A percentile compares a stretch with the other conserved stretches of the same genome.
Evolutionary conservation across 805 yeast species (phyloP).

Genomic region (Wickerhamiella sergipiensis): DNA sequence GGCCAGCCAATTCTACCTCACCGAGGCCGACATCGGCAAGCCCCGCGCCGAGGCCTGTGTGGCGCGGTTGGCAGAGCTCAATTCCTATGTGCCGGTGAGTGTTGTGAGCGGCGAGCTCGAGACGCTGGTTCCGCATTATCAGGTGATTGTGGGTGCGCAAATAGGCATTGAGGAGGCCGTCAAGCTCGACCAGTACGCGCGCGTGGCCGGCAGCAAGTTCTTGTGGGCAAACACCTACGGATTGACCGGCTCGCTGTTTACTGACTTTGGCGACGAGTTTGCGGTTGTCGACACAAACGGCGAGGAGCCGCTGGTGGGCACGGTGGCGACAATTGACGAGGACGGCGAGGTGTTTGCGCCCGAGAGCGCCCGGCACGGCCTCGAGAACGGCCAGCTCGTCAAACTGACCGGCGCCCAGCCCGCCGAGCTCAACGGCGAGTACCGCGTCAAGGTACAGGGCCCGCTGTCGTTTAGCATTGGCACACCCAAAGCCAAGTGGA

Average conservation of each 20-base stretch:
- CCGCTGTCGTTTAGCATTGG: constrained; percentile 85
- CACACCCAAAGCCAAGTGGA: constrained; percentile 38
- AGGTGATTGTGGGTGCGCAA: constrained; percentile 67
- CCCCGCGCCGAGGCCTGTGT: constrained; percentile 64
- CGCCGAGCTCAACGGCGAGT: constrained; percentile 56
- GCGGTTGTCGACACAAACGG: constrained; percentile 77
- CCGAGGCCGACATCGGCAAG: constrained; percentile 59
- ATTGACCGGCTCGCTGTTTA: constrained; percentile 75
- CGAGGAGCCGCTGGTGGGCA: constrained; percentile 80
- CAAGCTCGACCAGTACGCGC: constrained; percentile 62
- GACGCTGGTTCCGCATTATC: constrained; percentile 41
- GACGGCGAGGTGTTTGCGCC: constrained; percentile 89
- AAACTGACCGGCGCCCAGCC: constrained; percentile 81
- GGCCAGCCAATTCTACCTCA: constrained; percentile 78
- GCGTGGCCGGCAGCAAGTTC: constrained; percentile 57
- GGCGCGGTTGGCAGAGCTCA: constrained; percentile 62
- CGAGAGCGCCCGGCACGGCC: constrained; percentile 84
- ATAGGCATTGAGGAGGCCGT: constrained; percentile 51
- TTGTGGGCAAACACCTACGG: constrained; percentile 78
- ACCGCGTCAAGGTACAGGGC: constrained; percentile 72
- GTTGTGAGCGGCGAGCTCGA: constrained; percentile 43
- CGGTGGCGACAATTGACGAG: constrained; percentile 74
- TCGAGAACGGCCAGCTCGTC: constrained; percentile 84
- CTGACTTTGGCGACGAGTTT: constrained; percentile 77
- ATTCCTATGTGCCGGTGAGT: constrained; percentile 77